Percentiles rank a stretch among this genome's conserved stretches.
Evolutionary conservation across 257 asterid species (phyloP).

Genomic region (Buddleja alternifolia): DNA sequence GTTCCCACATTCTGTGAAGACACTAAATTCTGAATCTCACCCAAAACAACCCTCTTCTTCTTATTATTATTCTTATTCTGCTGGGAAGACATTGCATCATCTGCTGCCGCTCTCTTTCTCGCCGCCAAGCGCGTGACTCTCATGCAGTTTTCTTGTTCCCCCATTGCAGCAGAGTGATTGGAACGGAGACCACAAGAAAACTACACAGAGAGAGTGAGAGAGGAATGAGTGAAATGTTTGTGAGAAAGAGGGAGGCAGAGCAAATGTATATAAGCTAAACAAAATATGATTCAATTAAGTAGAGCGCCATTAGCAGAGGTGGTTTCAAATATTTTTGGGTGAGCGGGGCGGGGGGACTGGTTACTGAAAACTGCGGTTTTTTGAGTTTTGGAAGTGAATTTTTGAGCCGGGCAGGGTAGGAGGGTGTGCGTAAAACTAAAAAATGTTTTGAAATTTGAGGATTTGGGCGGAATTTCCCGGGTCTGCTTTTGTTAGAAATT

Average conservation of each 20-base stretch:
- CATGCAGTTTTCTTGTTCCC: constrained; percentile 57
- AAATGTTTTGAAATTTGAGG: constrained; percentile 9
- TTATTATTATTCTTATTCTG: constrained; percentile 52
- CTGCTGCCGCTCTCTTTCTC: constrained; percentile 74
- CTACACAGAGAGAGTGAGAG: constrained; percentile 9
- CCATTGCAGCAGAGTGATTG: constrained; percentile 44
- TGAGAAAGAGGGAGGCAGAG: constrained; percentile 22
- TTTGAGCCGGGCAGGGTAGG: constrained; percentile 1
- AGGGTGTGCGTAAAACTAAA: neutral
- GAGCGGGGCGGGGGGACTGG: constrained; percentile 31
- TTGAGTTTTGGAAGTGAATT: neutral
- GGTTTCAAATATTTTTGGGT: constrained; percentile 36
- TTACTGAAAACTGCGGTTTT: constrained; percentile 13
- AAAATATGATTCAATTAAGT: neutral
- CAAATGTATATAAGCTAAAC: constrained; percentile 33
- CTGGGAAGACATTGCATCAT: constrained; percentile 35
- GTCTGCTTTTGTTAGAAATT: neutral
- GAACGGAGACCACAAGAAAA: constrained; percentile 25
- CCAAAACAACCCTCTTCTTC: constrained; percentile 79
- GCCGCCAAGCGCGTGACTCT: constrained; percentile 84
- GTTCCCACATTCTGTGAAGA: constrained; percentile 26
- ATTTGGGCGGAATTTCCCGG: constrained; percentile 5
- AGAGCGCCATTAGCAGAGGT: constrained; percentile 39
- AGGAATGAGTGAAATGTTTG: constrained; percentile 5
- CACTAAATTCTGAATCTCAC: constrained; percentile 68